Evolutionary conservation across 2,329 filamentous ascomycete genomes (phyloP), one percentile per base, ranked within the genome.

Genomic region (Pseudogymnoascus sp.): DNA sequence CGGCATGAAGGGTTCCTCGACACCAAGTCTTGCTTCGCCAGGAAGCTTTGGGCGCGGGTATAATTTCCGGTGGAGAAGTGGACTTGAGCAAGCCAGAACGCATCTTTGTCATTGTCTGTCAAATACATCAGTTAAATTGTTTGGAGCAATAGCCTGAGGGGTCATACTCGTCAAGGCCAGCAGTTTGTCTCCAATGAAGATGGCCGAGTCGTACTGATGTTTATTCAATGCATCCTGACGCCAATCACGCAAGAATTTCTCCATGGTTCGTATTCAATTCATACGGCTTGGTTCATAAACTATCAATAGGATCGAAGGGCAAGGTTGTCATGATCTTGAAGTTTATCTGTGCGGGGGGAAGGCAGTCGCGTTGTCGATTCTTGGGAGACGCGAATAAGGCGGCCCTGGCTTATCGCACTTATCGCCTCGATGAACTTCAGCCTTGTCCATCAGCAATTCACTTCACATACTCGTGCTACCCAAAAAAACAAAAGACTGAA

Each of bases 51-150:
- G 2, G 95, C 93, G 70, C 95, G 89, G 7, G 89, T 95, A 76
- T 96, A 97, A 79, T 97, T 96, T 70, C 91, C 93, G 59, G 91
- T 95, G 61, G 89, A 89, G 78, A 97, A 99, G 77, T 99, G 93
- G 38, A 96, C 91, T 77, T 97, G 93, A n/a, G 95, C 95, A 46
- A 99, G 88, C 89, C 92, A 97, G 73, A 96, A 96, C 42, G 93
- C 93, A 75, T 99, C 95, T 68, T 91, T 88, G 72, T 96, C 92
- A 74, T 93, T 90, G 72, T 93, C 95, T 97, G 68, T 14, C 21
- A n/a, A 34, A 14, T 8, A 11, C 60, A 63, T 62, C 50, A 59
- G 37, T 44, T 64, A 34, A 44, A 12, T 21, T 11, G n/a, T 56
- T 16, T 38, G 42, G 36, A 56, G 12, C 3, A n/a, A 12, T 44